phyloP scores from a whole-genome alignment of 495 filamentous ascomycete species.

The Penicillium taxi region DNA sequence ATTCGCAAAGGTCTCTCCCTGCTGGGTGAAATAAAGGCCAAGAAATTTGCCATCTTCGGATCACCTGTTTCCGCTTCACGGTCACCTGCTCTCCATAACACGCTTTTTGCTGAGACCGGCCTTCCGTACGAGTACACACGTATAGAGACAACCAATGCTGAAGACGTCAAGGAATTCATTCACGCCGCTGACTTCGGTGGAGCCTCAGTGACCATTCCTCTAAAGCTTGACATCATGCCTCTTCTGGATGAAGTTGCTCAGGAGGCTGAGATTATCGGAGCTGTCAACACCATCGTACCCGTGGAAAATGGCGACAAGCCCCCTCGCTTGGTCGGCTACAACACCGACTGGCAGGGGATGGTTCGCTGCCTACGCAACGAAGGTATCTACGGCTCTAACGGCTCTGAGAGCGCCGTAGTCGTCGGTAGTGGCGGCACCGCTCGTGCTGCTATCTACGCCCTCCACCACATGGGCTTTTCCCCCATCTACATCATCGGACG shows the following conservation, averaged over 20 bases:
- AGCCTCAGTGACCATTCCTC: slow-evolving; percentile 88
- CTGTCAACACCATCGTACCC: slow-evolving; percentile 88
- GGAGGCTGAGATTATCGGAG: slow-evolving; percentile 77
- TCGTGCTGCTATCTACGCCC: slow-evolving; percentile 81
- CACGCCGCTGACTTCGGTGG: slow-evolving; percentile 73
- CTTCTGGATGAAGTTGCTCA: slow-evolving; percentile 70
- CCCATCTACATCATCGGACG: slow-evolving; percentile 86
- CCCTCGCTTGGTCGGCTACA: slow-evolving; percentile 65
- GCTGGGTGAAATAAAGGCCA: slow-evolving; percentile 69
- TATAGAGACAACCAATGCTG: slow-evolving; percentile 63
- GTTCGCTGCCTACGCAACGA: slow-evolving; percentile 66
- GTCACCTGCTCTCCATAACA: slow-evolving; percentile 85
- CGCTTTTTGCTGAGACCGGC: slow-evolving; percentile 67
- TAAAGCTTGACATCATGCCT: slow-evolving; percentile 83
- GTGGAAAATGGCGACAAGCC: slow-evolving; percentile 26
- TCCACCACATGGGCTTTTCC: slow-evolving; percentile 72
- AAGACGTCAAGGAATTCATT: slow-evolving; percentile 61
- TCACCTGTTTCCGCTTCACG: slow-evolving; percentile 71
- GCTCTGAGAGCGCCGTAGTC: slow-evolving; percentile 45
- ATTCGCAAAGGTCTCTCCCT: slow-evolving; percentile 71
- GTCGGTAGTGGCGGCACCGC: slow-evolving; percentile 89
- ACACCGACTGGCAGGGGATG: slow-evolving; percentile 98
- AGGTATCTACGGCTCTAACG: slow-evolving; percentile 45
- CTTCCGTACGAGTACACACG: slow-evolving; percentile 82
- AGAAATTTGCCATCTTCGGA: slow-evolving; percentile 81